Evolutionary conservation across 306 rosid genomes (phyloP).

Genomic region (Corylus americana): DNA sequence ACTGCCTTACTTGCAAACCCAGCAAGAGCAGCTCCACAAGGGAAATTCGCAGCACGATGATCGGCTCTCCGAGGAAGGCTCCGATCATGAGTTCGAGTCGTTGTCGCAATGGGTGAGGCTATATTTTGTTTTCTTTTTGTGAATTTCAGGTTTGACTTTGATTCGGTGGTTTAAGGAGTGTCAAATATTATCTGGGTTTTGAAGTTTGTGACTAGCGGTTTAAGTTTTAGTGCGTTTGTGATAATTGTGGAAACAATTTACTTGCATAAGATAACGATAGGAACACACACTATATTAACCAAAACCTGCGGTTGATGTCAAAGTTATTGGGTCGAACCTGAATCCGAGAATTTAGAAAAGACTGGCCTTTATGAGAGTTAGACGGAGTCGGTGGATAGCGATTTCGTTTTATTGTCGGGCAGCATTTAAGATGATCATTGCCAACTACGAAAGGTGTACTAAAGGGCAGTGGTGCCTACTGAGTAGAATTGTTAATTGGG

Average conservation of each 20-base stretch:
- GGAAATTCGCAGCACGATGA: slow-evolving; percentile 45
- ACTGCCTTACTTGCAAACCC: slow-evolving; percentile 28
- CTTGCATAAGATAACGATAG: neutral
- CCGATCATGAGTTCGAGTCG: slow-evolving; percentile 49
- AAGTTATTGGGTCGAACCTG: neutral
- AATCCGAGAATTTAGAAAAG: neutral
- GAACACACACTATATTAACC: neutral
- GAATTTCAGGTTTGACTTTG: neutral
- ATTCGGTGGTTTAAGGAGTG: slow-evolving; percentile 2
- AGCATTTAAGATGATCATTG: neutral
- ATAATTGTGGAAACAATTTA: neutral
- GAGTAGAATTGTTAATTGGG: neutral
- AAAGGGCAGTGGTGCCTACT: neutral
- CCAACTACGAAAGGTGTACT: neutral
- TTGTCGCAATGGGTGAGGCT: slow-evolving; percentile 44
- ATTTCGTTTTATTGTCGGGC: neutral
- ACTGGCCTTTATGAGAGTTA: neutral
- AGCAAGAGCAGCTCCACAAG: slow-evolving; percentile 41
- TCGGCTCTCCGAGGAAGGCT: slow-evolving; percentile 46
- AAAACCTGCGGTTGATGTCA: neutral
- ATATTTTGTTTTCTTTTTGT: neutral
- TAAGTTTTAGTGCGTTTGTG: neutral
- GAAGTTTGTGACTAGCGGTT: neutral
- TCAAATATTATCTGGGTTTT: slow-evolving; percentile 1
- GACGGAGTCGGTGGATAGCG: neutral